These are phyloP conservation scores for Globisporangium nodosum DNA, from an alignment of 352 stramenopile genomes.

Conservation along the genomic window DNA sequence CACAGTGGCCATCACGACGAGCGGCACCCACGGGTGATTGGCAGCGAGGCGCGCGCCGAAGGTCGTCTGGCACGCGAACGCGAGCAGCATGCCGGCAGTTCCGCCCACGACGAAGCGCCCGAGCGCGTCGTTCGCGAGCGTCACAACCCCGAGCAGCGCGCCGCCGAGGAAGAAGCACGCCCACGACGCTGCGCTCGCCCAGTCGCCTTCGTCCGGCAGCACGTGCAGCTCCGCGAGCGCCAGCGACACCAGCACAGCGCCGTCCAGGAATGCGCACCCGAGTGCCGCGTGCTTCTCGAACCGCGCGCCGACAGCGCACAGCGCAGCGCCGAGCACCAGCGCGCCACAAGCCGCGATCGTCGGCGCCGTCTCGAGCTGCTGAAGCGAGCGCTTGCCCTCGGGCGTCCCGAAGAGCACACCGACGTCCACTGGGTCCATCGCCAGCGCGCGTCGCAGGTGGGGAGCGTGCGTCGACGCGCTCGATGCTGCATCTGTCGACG, in stretches of 20 bases:
- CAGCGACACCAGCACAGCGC: constrained; percentile 14
- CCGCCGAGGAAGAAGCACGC: constrained; percentile 33
- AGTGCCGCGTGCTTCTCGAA: constrained; percentile 13
- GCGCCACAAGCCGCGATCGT: constrained; percentile 10
- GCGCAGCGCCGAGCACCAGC: constrained; percentile 12
- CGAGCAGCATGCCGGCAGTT: constrained; percentile 26
- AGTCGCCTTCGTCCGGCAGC: constrained; percentile 8
- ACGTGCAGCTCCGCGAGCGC: constrained; percentile 11
- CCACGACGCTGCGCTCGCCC: constrained; percentile 28
- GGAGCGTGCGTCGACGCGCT: not conserved
- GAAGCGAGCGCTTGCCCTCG: constrained; percentile 8
- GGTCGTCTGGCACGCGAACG: constrained; percentile 24
- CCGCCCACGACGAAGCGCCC: constrained; percentile 24
- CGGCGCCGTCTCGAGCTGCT: constrained; percentile 17
- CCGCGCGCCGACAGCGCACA: constrained; percentile 15
- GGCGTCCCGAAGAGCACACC: constrained; percentile 13
- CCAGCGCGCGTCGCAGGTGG: constrained; percentile 1
- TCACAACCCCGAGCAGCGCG: constrained; percentile 18
- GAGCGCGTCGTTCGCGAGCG: constrained; percentile 15
- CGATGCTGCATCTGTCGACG: no score
- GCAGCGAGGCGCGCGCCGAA: constrained; percentile 23
- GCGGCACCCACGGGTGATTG: constrained; percentile 6
- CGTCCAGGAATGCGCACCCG: constrained; percentile 20
- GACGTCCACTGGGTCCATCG: constrained; percentile 13
- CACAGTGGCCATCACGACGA: not conserved